Evolutionary conservation across 192 early-diverging fungal genomes (phyloP).

Genomic region (Backusella westeae): DNA sequence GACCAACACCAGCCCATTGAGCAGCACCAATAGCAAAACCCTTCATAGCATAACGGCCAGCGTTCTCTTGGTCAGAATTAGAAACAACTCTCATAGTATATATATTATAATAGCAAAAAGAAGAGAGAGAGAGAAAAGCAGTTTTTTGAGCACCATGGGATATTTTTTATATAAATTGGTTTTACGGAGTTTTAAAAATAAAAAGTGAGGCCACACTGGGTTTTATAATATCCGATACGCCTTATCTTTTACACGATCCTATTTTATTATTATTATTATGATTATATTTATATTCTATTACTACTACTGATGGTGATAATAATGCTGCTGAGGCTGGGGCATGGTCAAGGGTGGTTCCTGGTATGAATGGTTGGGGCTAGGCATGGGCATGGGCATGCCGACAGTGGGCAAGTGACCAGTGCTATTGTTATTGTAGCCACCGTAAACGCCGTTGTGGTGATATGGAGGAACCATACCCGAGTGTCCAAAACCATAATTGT

Average conservation of each 20-base stretch:
- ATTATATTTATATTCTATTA: neutral
- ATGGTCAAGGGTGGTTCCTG: neutral
- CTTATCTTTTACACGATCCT: neutral
- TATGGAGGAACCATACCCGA: neutral
- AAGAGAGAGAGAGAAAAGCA: neutral
- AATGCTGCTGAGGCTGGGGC: neutral
- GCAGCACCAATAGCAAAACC: slow-evolving; percentile 37
- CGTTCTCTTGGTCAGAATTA: slow-evolving; percentile 32
- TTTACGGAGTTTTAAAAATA: neutral
- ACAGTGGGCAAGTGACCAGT: neutral
- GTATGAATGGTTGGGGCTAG: neutral
- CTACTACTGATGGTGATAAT: neutral
- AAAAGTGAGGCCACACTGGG: neutral
- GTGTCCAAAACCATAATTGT: no score
- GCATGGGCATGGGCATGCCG: neutral
- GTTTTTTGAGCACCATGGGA: no score
- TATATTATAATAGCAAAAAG: neutral
- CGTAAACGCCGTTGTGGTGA: neutral
- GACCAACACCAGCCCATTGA: slow-evolving; percentile 39
- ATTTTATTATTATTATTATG: neutral
- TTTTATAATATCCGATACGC: neutral
- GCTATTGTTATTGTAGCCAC: neutral
- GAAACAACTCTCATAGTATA: slow-evolving; percentile 38
- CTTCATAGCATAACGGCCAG: slow-evolving; percentile 38
- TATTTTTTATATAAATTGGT: neutral